A percentile compares a stretch with the other conserved stretches of the same genome.
Conservation (phyloP, 768 basidiomycete genomes). For the Rhizopogon roseolus region DNA sequence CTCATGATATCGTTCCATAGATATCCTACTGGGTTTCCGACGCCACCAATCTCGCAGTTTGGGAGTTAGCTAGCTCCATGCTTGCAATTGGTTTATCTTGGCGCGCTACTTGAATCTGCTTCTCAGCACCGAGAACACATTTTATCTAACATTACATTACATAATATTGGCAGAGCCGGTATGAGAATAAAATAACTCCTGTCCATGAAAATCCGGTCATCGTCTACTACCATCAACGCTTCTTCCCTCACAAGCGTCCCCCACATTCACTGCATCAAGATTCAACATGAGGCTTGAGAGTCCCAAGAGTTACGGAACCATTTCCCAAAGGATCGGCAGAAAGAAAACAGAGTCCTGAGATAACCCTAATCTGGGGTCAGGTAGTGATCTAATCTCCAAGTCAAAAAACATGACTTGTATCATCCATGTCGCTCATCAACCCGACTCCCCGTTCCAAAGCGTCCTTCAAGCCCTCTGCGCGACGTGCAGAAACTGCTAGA, state of each 20-base stretch:
- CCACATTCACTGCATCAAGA: no score
- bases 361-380: neutral
- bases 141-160: neutral
- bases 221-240: no score
- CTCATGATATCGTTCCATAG: conserved; percentile 3
- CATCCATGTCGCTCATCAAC: conserved; percentile 44
- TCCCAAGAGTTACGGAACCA: no score
- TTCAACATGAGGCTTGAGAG: no score
- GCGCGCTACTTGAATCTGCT: conserved; percentile 23
- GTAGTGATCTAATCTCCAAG: neutral
- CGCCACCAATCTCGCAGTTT: conserved; percentile 16
- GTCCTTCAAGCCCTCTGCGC: conserved; percentile 45
- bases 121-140: neutral
- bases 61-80: conserved; percentile 63
- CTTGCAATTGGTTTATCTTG: conserved; percentile 73
- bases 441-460: conserved; percentile 34
- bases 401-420: neutral
- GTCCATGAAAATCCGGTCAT: no score
- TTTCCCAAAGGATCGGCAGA: no score
- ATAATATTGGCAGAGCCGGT: no score
- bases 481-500: conserved; percentile 58
- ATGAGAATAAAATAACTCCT: no score
- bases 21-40: conserved; percentile 25
- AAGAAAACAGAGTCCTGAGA: no score
- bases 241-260: no score